Percentiles rank a stretch among this genome's conserved stretches.
Evolutionary conservation across 2,329 filamentous ascomycete genomes (phyloP).

Genomic region (Colletotrichum filicis): DNA sequence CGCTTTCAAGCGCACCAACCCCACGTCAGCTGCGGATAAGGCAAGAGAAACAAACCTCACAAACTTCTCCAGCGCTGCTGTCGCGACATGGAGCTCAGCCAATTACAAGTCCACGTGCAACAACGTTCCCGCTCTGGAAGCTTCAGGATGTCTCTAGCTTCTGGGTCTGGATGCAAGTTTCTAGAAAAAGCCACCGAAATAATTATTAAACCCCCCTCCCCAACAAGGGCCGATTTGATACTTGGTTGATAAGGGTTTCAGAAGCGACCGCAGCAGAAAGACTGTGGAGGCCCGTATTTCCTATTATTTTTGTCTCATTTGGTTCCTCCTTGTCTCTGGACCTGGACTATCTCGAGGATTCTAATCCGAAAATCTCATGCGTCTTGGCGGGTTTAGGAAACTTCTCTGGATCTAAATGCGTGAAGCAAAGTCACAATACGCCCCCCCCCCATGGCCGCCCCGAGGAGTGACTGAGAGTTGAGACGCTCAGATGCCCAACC

Average conservation of each 20-base stretch:
- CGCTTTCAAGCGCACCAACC: slow-evolving; percentile 29
- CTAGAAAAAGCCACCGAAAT: neutral
- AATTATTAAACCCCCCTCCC: neutral
- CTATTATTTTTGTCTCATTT: neutral
- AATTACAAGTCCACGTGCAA: slow-evolving; percentile 43
- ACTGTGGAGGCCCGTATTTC: neutral
- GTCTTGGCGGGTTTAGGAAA: slow-evolving; percentile 24
- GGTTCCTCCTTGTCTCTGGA: neutral
- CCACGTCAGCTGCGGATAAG: slow-evolving; percentile 10
- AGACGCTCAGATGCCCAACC: slow-evolving; percentile 26
- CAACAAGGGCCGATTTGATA: neutral
- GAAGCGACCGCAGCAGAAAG: neutral
- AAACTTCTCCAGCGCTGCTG: neutral
- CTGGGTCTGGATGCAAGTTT: neutral
- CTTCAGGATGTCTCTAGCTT: neutral
- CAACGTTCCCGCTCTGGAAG: neutral
- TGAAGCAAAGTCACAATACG: slow-evolving; percentile 21
- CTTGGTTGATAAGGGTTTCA: slow-evolving; percentile 18
- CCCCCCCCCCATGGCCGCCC: neutral
- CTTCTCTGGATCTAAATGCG: neutral
- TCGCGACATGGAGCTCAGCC: slow-evolving; percentile 21
- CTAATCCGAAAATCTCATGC: neutral
- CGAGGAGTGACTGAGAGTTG: neutral
- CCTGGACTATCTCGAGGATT: neutral
- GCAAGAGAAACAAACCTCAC: neutral